A percentile compares a stretch with the other conserved stretches of the same genome.
phyloP scores from a whole-genome alignment of 2,329 filamentous ascomycete species.

The Diaporthe sp. region DNA sequence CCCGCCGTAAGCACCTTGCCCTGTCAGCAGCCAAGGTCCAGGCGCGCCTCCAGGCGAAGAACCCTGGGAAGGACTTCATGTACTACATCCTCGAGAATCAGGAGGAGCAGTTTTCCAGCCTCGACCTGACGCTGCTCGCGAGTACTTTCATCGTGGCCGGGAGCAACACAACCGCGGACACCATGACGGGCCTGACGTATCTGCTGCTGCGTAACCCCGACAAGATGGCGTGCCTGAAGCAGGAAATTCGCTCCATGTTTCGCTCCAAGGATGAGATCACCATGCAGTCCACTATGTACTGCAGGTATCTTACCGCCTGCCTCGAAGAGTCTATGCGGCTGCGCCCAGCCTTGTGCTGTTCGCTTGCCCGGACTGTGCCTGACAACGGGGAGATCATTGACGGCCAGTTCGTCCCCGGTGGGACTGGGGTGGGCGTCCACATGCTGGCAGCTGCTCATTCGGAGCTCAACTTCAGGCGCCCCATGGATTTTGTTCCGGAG shows the following conservation, averaged over 20 bases:
- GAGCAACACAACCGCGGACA: conserved; percentile 63
- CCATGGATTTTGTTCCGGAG: conserved; percentile 52
- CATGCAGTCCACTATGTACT: conserved; percentile 43
- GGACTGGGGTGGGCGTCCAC: conserved; percentile 49
- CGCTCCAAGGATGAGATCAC: conserved; percentile 47
- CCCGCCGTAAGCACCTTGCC: conserved; percentile 23
- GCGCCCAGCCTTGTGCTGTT: conserved; percentile 47
- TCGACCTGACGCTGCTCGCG: conserved; percentile 43
- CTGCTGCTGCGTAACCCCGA: conserved; percentile 49
- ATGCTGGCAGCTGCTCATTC: conserved; percentile 51
- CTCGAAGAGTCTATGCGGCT: conserved; percentile 50
- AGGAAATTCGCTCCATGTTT: conserved; percentile 50
- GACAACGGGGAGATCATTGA: conserved; percentile 43
- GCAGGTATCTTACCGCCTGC: conserved; percentile 51
- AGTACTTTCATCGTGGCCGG: conserved; percentile 57
- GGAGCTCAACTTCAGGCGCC: conserved; percentile 49
- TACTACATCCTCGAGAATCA: conserved; percentile 43
- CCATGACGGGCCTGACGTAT: conserved; percentile 51
- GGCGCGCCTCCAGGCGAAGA: conserved; percentile 37
- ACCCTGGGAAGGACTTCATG: conserved; percentile 41
- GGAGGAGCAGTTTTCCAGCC: conserved; percentile 40
- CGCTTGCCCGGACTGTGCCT: conserved; percentile 41
- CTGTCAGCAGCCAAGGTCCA: conserved; percentile 20
- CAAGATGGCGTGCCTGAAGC: conserved; percentile 42
- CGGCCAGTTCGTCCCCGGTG: conserved; percentile 47